phyloP scores from a whole-genome alignment of 2,329 filamentous ascomycete species.

The Penicillium sp. region DNA sequence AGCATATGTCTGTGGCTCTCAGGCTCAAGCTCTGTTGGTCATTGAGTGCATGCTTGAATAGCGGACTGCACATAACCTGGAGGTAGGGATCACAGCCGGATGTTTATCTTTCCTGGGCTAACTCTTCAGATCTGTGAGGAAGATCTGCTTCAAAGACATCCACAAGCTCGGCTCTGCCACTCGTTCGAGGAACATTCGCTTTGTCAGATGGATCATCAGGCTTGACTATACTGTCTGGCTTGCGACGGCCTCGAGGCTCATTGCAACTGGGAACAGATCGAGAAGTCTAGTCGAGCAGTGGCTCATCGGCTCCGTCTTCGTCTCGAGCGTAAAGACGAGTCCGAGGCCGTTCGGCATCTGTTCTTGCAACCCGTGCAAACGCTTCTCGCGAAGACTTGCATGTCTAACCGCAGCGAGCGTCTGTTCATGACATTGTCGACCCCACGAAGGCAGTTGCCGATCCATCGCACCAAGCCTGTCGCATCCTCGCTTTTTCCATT shows the following conservation, averaged over 20 bases:
- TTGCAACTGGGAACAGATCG: slow-evolving; percentile 85
- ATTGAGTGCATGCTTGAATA: not conserved
- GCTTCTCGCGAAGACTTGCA: slow-evolving; percentile 71
- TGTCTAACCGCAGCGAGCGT: slow-evolving; percentile 68
- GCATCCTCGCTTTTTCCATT: slow-evolving; percentile 71
- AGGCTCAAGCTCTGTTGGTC: not conserved
- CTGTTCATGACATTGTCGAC: slow-evolving; percentile 46
- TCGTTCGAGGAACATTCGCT: not conserved
- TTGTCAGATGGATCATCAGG: not conserved
- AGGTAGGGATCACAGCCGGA: not conserved
- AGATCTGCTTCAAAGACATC: not conserved
- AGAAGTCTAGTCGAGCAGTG: slow-evolving; percentile 72
- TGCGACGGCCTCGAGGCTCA: slow-evolving; percentile 88
- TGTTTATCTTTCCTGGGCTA: not conserved
- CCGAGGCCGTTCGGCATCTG: slow-evolving; percentile 93
- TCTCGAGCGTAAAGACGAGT: slow-evolving; percentile 78
- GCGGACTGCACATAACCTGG: no score
- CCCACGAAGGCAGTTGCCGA: slow-evolving; percentile 54
- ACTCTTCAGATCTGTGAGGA: not conserved
- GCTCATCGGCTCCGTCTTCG: slow-evolving; percentile 62
- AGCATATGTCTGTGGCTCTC: not conserved
- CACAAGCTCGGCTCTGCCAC: not conserved
- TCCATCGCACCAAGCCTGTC: slow-evolving; percentile 68
- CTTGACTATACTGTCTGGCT: slow-evolving; percentile 88
- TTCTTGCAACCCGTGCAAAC: slow-evolving; percentile 65